Evolutionary conservation across 345 rosid genomes (phyloP).

Genomic region (Geranium brycei): DNA sequence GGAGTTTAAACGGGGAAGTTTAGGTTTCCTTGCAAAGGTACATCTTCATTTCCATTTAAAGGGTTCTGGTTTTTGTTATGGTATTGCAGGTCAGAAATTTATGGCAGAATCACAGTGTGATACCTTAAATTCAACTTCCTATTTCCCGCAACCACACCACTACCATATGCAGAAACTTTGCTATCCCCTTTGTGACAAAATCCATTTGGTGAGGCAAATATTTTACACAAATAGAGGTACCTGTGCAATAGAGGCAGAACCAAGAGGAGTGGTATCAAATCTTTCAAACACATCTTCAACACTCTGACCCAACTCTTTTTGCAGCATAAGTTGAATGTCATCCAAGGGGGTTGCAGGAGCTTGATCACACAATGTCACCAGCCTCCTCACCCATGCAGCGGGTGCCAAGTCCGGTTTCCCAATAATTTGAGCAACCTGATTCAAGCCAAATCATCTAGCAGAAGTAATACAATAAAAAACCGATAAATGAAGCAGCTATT

Average conservation of each 20-base stretch:
- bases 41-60: not conserved
- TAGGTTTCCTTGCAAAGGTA: not conserved
- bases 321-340: constrained; percentile 38
- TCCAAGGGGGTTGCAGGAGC: constrained; percentile 74
- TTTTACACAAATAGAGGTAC: constrained; percentile 17
- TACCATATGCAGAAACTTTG: not conserved
- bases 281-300: constrained; percentile 48
- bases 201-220: not conserved
- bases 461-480: not conserved
- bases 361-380: constrained; percentile 70
- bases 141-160: not conserved
- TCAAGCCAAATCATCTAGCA: constrained; percentile 7
- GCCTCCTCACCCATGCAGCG: constrained; percentile 86
- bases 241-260: constrained; percentile 98
- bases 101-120: no score
- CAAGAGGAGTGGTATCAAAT: constrained; percentile 67
- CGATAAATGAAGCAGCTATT: not conserved
- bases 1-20: not conserved
- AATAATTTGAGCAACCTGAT: constrained; percentile 69
- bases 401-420: constrained; percentile 94
- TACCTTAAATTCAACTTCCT: no score
- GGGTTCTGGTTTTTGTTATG: not conserved
- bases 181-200: no score
- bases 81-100: no score
- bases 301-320: constrained; percentile 55